Evolutionary conservation across 768 basidiomycete species (phyloP).

Genomic region (Omphalotus guepiniiformis): DNA sequence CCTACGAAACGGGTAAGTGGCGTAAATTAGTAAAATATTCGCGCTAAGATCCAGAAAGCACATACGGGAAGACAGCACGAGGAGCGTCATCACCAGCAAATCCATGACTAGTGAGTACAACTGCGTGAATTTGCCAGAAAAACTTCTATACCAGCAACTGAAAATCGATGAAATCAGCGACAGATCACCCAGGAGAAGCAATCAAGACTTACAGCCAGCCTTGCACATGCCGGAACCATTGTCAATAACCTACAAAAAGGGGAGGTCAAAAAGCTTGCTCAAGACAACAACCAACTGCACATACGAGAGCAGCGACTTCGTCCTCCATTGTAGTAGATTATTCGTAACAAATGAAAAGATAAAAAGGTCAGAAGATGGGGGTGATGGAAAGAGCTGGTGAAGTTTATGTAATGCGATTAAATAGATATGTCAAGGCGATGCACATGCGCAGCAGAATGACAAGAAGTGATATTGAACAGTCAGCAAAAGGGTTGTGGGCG

Average conservation of each 20-base stretch:
- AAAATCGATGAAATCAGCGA: slow-evolving; percentile 12
- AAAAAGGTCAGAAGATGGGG: not conserved
- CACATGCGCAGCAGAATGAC: not conserved
- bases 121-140: not conserved
- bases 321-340: slow-evolving; percentile 22
- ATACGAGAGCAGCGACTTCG: slow-evolving; percentile 24
- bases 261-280: not conserved
- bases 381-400: slow-evolving; percentile 3
- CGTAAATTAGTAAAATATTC: not conserved
- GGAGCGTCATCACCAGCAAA: slow-evolving; percentile 62
- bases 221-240: slow-evolving; percentile 88
- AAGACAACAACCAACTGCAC: not conserved
- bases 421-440: not conserved
- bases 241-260: slow-evolving; percentile 49
- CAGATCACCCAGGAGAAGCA: slow-evolving; percentile 1
- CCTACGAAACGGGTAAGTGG: slow-evolving; percentile 23
- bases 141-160: slow-evolving; percentile 35
- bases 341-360: slow-evolving; percentile 6
- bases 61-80: slow-evolving; percentile 74
- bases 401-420: not conserved
- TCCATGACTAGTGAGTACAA: slow-evolving; percentile 10
- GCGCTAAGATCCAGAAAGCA: not conserved
- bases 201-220: slow-evolving; percentile 59
- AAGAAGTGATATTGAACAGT: not conserved
- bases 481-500: not conserved